Conservation (phyloP, 345 rosid species). For the Acer campestre region DNA sequence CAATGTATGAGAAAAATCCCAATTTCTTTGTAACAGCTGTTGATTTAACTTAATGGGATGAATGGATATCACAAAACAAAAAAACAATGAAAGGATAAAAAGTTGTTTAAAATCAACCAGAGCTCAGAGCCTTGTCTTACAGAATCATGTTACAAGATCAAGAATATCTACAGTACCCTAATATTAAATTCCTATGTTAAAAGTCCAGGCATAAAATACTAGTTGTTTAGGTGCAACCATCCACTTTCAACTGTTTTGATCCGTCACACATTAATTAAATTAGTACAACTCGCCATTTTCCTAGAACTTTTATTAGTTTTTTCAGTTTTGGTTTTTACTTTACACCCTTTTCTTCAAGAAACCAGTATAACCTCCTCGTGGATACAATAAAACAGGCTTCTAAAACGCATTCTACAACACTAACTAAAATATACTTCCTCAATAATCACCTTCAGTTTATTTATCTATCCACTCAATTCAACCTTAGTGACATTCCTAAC, state of each 20-base stretch:
- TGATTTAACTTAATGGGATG: neutral
- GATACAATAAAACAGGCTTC: neutral
- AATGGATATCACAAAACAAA: neutral
- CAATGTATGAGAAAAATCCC: neutral
- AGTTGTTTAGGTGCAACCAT: neutral
- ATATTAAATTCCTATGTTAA: neutral
- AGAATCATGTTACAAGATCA: neutral
- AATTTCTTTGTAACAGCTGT: neutral
- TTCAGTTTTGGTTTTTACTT: neutral
- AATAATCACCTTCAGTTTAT: neutral
- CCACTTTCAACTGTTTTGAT: slow-evolving; percentile 12
- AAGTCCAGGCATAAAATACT: slow-evolving; percentile 3
- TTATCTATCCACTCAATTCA: neutral
- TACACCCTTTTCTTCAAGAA: neutral
- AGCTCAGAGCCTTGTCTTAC: neutral
- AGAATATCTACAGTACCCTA: neutral
- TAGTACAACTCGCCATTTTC: neutral
- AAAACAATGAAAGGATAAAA: neutral
- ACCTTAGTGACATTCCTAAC: neutral
- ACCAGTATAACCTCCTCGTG: neutral
- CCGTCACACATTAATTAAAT: neutral
- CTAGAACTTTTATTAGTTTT: neutral
- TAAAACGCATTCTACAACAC: neutral
- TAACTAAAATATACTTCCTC: neutral
- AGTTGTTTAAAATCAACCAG: neutral